These are phyloP conservation scores for Talaromyces stipitatus DNA, from an alignment of 495 filamentous ascomycete species.

Conservation along the genomic window DNA sequence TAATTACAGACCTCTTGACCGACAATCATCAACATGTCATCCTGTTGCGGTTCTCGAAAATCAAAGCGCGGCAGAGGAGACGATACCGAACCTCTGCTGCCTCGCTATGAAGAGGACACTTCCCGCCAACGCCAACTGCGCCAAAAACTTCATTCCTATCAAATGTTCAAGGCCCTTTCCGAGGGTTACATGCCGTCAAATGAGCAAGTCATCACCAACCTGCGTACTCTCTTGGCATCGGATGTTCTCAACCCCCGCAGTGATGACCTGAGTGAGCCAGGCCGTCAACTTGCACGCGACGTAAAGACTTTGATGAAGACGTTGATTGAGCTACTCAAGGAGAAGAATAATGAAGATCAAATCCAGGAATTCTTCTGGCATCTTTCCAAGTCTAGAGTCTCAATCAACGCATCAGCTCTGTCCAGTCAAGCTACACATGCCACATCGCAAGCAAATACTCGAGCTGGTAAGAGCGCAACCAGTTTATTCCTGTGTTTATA, in stretches of 20 bases:
- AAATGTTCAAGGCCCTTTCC: constrained; percentile 76
- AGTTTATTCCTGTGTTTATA: neutral
- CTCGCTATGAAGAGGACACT: constrained; percentile 80
- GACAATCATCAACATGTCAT: constrained; percentile 35
- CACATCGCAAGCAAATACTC: constrained; percentile 69
- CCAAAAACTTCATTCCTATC: constrained; percentile 83
- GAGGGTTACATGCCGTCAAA: constrained; percentile 90
- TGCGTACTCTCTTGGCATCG: constrained; percentile 70
- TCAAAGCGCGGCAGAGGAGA: constrained; percentile 16
- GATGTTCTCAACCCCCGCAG: constrained; percentile 73
- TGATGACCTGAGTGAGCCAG: constrained; percentile 67
- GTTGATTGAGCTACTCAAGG: constrained; percentile 66
- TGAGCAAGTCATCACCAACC: constrained; percentile 73
- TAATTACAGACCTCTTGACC: neutral
- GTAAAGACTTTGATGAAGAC: constrained; percentile 61
- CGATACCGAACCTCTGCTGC: constrained; percentile 71
- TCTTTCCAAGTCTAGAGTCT: constrained; percentile 60
- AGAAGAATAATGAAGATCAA: constrained; percentile 81
- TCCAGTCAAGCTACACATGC: constrained; percentile 51
- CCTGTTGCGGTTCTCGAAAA: constrained; percentile 44
- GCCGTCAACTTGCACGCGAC: constrained; percentile 64
- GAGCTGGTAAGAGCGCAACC: constrained; percentile 50
- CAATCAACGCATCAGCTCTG: constrained; percentile 61
- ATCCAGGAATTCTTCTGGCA: constrained; percentile 91
- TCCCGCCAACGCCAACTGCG: constrained; percentile 66